Evolutionary conservation across 1,284 basidiomycete genomes (phyloP).

Genomic region (Coniferiporia weirii): DNA sequence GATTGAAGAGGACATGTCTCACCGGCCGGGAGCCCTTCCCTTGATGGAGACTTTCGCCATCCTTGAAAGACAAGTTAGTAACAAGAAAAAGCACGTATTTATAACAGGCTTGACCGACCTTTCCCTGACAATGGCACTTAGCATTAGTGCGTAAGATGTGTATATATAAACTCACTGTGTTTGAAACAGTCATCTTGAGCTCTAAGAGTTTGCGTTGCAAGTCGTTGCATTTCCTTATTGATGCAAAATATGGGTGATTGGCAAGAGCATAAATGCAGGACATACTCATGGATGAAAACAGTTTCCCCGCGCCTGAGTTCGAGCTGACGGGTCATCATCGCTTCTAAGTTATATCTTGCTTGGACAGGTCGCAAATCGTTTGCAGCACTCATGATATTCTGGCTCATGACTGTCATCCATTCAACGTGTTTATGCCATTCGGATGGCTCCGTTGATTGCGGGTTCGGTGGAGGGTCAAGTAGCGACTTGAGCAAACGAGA

Average conservation of each 20-base stretch:
- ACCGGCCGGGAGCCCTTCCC: neutral
- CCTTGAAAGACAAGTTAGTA: neutral
- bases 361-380: slow-evolving; percentile 79
- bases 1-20: neutral
- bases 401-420: slow-evolving; percentile 71
- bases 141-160: too few species aligned
- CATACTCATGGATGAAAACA: slow-evolving; percentile 54
- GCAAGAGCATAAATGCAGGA: slow-evolving; percentile 2
- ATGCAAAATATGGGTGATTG: neutral
- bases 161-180: neutral
- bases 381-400: slow-evolving; percentile 77
- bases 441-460: slow-evolving; percentile 41
- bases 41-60: neutral
- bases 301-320: slow-evolving; percentile 68
- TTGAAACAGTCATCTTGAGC: slow-evolving; percentile 27
- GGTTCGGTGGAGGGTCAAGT: slow-evolving; percentile 54
- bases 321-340: slow-evolving; percentile 71
- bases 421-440: slow-evolving; percentile 69
- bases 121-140: too few species aligned
- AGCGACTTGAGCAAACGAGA: slow-evolving; percentile 59
- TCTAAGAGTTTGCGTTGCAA: slow-evolving; percentile 57
- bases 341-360: slow-evolving; percentile 68
- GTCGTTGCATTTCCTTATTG: slow-evolving; percentile 57
- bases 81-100: too few species aligned
- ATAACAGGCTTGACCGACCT: too few species aligned